Evolutionary conservation across 495 filamentous ascomycete genomes (phyloP).

Genomic region (Neurospora sp.): DNA sequence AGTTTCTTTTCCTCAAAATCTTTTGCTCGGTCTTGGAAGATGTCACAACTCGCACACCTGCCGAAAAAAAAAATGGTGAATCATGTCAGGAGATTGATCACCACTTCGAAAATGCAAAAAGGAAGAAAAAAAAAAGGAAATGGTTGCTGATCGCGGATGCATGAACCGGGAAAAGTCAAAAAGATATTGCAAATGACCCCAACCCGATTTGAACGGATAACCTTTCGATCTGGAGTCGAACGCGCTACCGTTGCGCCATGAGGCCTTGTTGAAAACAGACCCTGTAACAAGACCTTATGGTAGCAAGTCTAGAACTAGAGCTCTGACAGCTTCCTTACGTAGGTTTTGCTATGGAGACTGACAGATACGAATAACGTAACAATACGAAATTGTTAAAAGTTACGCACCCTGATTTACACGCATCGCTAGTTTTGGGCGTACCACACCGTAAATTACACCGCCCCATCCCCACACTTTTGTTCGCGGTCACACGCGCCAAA

Average conservation of each 20-base stretch:
- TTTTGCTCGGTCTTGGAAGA: too few species aligned
- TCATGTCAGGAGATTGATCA: neutral
- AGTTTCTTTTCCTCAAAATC: too few species aligned
- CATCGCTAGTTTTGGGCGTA: neutral
- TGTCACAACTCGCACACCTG: too few species aligned
- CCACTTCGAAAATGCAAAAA: neutral
- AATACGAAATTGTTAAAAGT: neutral
- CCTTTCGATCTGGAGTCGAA: conserved; percentile 38
- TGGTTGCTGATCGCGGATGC: neutral
- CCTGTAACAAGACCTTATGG: fast-evolving
- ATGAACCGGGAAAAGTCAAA: neutral
- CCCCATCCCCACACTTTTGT: neutral
- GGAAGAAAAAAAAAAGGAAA: neutral
- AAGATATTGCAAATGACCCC: conserved; percentile 2
- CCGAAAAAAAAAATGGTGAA: neutral
- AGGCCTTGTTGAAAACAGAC: neutral
- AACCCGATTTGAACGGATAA: conserved; percentile 30
- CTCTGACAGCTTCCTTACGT: neutral
- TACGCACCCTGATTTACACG: neutral
- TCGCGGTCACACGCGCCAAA: neutral
- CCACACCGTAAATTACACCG: neutral
- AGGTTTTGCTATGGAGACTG: neutral
- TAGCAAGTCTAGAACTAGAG: too few species aligned
- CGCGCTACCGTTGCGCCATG: conserved; percentile 33
- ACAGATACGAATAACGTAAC: neutral